Evolutionary conservation across 1,139 yeast species (phyloP).

Genomic region (Diutina siamensis): DNA sequence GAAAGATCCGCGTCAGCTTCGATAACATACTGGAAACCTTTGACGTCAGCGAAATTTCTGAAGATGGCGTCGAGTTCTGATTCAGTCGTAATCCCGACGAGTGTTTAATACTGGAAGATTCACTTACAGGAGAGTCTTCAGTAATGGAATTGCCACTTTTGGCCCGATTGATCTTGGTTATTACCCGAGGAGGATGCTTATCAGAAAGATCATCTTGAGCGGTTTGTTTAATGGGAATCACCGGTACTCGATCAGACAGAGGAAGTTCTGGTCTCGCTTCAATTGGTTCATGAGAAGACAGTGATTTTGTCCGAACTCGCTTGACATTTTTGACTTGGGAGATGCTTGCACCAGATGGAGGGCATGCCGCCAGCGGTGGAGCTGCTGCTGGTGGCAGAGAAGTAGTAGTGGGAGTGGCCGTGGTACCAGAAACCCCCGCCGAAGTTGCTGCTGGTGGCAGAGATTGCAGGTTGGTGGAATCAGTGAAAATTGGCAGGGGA

Average conservation of each 20-base stretch:
- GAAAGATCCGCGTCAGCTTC: slow-evolving; percentile 4
- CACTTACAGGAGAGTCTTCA: background rate
- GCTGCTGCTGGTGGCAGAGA: background rate
- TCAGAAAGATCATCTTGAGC: background rate
- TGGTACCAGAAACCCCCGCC: background rate
- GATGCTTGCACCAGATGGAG: background rate
- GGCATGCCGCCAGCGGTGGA: background rate
- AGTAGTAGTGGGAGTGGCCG: background rate
- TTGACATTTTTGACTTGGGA: background rate
- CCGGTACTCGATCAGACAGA: background rate
- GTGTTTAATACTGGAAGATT: background rate
- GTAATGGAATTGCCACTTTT: background rate
- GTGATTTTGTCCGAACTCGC: background rate
- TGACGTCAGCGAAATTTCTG: background rate
- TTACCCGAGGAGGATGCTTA: background rate
- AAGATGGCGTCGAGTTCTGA: background rate
- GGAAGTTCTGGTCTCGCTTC: background rate
- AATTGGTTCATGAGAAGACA: background rate
- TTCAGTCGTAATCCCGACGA: background rate
- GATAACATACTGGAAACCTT: background rate
- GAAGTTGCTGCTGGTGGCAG: background rate
- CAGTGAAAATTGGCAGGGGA: slow-evolving; percentile 1
- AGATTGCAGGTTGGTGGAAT: background rate
- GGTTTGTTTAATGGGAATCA: background rate
- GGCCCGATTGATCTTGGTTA: background rate